Base-by-base conservation (phyloP, 2,329 filamentous ascomycete genomes). In the Penicillium sp. region DNA sequence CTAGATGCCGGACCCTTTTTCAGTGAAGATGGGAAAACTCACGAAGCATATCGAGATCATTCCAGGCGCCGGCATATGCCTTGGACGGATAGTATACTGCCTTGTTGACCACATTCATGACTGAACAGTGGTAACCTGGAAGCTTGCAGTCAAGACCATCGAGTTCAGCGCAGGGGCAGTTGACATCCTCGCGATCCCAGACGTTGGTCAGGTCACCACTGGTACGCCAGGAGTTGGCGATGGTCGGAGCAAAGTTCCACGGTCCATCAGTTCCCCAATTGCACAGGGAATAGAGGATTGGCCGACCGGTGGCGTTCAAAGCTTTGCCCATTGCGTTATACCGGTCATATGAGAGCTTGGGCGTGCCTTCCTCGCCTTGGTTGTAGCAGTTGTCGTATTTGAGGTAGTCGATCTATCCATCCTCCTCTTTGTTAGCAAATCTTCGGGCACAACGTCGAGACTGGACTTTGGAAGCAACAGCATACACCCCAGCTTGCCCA, bases 341-440 rank as follows among this genome's bases (percentile, higher is more conserved):
- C 25, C 80, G 77, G 51, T 79, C 75, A 61, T 76, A 81, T 4
- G 78, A 79, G 38, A 81, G 67, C 59, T 79, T 73, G 0, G 79
- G 75, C 1, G 76, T 81, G 12, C 82, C 81, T 17, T 78, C 79
- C 57, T 82, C 78, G 7, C 83, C 83, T 60, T 81, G 75, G 62
- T 84, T 84, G 68, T 78, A 84, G 73, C 83, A 86, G 67, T 85
- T 85, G 70, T 85, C 83, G 64, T 85, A 85, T 67, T 84, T 83
- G 22, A 83, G 68, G 63, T 83, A 83, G 68, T 82, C 72, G 38
- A 71, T 62, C 61, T 63, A 25, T 52, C 1, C 7, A 25, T 52
- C 1, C 7, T 4, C 2, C 12, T 4, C 34, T 12, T 12, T 3
- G 15, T 51, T n/a, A 43, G 55, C 22, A 35, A 14, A 39, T 15